These are phyloP conservation scores for Prosopis cineraria DNA, from an alignment of 306 rosid genomes.

Conservation along the genomic window DNA sequence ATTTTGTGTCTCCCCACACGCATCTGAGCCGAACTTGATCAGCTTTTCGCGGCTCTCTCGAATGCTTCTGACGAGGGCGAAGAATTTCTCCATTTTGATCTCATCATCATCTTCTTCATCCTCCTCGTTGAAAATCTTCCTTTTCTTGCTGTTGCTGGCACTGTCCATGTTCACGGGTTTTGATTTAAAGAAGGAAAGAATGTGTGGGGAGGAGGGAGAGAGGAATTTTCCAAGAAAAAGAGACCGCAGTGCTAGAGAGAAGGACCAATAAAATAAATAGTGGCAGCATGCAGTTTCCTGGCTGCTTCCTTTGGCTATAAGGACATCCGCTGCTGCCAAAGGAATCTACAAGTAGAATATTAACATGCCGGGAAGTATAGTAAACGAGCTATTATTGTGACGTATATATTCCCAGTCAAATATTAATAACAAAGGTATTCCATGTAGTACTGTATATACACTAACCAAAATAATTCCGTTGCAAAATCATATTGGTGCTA, in stretches of 20 bases:
- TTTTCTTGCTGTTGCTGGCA: constrained; percentile 40
- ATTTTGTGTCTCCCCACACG: not conserved
- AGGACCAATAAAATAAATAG: too few species aligned
- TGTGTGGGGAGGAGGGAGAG: not conserved
- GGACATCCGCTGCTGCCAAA: not conserved
- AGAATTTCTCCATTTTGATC: constrained; percentile 50
- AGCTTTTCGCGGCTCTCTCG: constrained; percentile 55
- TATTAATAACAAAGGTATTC: too few species aligned
- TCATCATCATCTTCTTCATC: constrained; percentile 47
- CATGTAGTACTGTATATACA: too few species aligned
- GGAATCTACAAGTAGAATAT: not conserved
- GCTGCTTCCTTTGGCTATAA: not conserved
- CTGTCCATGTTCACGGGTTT: constrained; percentile 29
- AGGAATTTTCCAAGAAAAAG: constrained; percentile 36
- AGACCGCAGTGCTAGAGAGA: not conserved
- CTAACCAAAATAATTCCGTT: too few species aligned
- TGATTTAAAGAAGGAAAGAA: not conserved
- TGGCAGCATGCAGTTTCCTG: not conserved
- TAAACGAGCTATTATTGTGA: not conserved
- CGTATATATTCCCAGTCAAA: not conserved
- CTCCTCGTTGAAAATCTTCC: constrained; percentile 36
- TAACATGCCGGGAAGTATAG: not conserved
- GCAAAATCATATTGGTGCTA: too few species aligned
- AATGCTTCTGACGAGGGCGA: constrained; percentile 50
- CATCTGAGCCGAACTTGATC: constrained; percentile 19